phyloP scores from a whole-genome alignment of 1,284 basidiomycete species.

The Malassezia restricta region DNA sequence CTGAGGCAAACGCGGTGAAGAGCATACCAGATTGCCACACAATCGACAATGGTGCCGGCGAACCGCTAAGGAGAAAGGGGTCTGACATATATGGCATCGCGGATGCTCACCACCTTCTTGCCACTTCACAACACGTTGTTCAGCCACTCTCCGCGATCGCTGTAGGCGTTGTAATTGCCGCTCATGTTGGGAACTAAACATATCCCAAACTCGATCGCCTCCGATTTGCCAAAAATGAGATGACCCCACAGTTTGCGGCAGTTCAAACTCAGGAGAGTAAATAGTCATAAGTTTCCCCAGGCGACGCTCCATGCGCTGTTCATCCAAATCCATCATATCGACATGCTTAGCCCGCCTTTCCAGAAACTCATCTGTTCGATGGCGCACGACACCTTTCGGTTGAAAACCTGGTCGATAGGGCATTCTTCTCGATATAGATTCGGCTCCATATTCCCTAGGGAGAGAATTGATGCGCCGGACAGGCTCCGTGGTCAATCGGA shows the following conservation, averaged over 20 bases:
- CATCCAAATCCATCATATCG: conserved; percentile 27
- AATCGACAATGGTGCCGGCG: conserved; percentile 93
- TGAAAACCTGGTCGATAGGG: conserved; percentile 32
- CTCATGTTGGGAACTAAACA: conserved; percentile 4
- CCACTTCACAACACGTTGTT: conserved; percentile 91
- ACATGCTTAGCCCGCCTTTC: conserved; percentile 13
- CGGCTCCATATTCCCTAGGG: not conserved
- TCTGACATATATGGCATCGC: conserved; percentile 74
- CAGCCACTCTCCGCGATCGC: conserved; percentile 43
- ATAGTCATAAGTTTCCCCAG: conserved; percentile 22
- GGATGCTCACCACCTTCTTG: conserved; percentile 65
- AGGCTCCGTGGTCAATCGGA: too few relatives aligned
- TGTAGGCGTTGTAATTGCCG: not conserved
- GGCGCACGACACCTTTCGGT: conserved; percentile 29
- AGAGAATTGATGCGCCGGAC: not conserved
- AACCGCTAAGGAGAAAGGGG: conserved; percentile 75
- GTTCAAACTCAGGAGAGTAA: not conserved
- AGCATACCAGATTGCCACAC: conserved; percentile 83
- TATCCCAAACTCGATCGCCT: conserved; percentile 2
- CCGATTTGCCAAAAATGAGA: not conserved
- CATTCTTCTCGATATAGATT: too few relatives aligned
- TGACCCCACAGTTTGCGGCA: too few relatives aligned
- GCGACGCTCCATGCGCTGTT: conserved; percentile 34
- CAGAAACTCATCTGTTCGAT: conserved; percentile 23
- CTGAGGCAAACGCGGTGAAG: conserved; percentile 59